Evolutionary conservation across 2,329 filamentous ascomycete species (phyloP).

Genomic region (Westerdykella sp.): DNA sequence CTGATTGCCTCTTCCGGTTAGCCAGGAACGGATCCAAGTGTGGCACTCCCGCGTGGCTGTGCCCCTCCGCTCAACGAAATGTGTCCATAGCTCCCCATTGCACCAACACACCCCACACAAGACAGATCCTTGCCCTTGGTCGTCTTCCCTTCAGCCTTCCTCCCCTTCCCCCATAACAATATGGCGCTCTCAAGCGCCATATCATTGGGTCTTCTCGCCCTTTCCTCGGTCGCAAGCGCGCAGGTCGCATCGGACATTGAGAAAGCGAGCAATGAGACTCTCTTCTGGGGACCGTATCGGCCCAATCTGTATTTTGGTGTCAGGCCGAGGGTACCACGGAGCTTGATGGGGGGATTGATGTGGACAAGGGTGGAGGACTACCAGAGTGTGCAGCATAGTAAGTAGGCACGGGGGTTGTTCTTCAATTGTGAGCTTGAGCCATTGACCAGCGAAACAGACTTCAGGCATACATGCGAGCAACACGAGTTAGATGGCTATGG

Average conservation of each 20-base stretch:
- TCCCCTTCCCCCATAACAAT: conserved; percentile 18
- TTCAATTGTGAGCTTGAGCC: conserved; percentile 3
- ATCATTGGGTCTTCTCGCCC: conserved; percentile 16
- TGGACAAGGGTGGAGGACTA: conserved; percentile 85
- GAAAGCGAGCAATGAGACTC: conserved; percentile 64
- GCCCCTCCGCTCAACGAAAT: conserved; percentile 7
- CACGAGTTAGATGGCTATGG: conserved; percentile 93
- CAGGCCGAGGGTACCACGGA: conserved; percentile 72
- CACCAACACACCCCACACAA: conserved; percentile 10
- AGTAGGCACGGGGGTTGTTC: conserved; percentile 25
- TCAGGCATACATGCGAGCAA: conserved; percentile 94
- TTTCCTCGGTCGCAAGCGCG: conserved; percentile 21
- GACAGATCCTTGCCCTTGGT: neutral
- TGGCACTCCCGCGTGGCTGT: conserved; percentile 10
- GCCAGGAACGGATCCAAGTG: conserved; percentile 2
- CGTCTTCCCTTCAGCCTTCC: conserved; percentile 6
- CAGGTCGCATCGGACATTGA: conserved; percentile 32
- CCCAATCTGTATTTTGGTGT: conserved; percentile 94
- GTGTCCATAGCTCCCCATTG: conserved; percentile 20
- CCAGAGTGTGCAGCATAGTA: conserved; percentile 67
- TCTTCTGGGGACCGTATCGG: conserved; percentile 94
- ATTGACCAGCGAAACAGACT: conserved; percentile 48
- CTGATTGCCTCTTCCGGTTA: too few species aligned
- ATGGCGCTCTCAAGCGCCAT: conserved; percentile 17
- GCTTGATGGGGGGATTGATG: conserved; percentile 74